Conservation (phyloP, 2,329 filamentous ascomycete genomes). For the Seiridium unicorne region DNA sequence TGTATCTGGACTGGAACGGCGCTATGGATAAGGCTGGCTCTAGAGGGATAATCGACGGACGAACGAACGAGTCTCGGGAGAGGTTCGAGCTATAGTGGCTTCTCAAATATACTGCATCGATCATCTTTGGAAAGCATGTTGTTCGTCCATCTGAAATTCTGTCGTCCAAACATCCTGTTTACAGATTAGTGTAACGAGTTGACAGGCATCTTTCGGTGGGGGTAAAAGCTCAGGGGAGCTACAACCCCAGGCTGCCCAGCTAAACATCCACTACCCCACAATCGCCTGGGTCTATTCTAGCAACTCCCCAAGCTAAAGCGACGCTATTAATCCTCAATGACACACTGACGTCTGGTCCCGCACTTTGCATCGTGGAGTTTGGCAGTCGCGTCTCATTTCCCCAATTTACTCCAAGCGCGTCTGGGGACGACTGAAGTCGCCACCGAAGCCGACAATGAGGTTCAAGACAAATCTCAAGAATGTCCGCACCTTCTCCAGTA, state of each 20-base stretch:
- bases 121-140: too few relatives aligned
- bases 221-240: too few relatives aligned
- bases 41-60: neutral
- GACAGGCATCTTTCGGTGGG: too few relatives aligned
- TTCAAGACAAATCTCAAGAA: constrained; percentile 67
- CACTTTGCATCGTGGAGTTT: constrained; percentile 1
- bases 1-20: neutral
- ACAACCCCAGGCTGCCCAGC: neutral
- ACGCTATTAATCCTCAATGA: neutral
- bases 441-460: constrained; percentile 47
- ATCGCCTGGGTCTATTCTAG: neutral
- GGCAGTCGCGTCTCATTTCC: constrained; percentile 12
- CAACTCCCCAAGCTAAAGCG: neutral
- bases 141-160: too few relatives aligned
- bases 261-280: constrained; percentile 1
- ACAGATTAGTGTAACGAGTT: too few relatives aligned
- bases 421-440: neutral
- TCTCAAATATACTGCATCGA: too few relatives aligned
- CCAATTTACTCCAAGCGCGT: neutral
- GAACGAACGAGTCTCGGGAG: neutral
- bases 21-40: neutral
- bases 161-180: too few relatives aligned
- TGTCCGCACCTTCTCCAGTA: constrained; percentile 65
- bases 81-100: too few relatives aligned
- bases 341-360: neutral